Evolutionary conservation across 129 eudicot species (phyloP).

Genomic region (Artemisia argyi): DNA sequence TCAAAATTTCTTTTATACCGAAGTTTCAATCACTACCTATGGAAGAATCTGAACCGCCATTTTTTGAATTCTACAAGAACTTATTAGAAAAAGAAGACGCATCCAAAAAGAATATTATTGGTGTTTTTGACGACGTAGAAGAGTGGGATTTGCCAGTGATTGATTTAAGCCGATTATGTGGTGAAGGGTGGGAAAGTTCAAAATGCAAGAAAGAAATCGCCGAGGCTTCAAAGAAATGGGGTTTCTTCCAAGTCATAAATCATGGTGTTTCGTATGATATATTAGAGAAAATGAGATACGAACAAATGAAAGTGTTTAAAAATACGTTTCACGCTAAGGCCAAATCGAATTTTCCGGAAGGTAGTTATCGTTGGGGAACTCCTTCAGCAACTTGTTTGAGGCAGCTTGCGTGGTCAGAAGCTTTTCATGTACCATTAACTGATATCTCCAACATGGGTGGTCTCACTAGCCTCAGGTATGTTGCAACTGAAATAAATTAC

Average conservation of each 20-base stretch:
- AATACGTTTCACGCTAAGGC: conserved; percentile 54
- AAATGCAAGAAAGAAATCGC: conserved; percentile 62
- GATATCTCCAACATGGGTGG: conserved; percentile 41
- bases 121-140: conserved; percentile 30
- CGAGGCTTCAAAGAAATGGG: conserved; percentile 79
- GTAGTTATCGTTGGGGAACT: conserved; percentile 83
- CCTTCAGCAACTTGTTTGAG: conserved; percentile 60
- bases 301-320: conserved; percentile 62
- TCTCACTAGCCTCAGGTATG: conserved; percentile 54
- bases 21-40: conserved; percentile 15
- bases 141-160: conserved; percentile 70
- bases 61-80: conserved; percentile 47
- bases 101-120: neutral
- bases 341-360: conserved; percentile 43
- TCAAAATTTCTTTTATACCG: too few species aligned
- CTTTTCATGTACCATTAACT: conserved; percentile 72
- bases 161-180: conserved; percentile 53
- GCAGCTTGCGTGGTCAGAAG: conserved; percentile 87
- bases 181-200: conserved; percentile 39
- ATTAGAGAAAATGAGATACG: conserved; percentile 54
- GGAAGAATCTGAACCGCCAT: conserved; percentile 72
- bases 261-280: conserved; percentile 61
- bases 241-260: conserved; percentile 83
- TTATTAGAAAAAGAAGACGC: conserved; percentile 22
- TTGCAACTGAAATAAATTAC: neutral